Evolutionary conservation across 2,329 filamentous ascomycete species (phyloP).

Genomic region (Cladosporium sp.): DNA sequence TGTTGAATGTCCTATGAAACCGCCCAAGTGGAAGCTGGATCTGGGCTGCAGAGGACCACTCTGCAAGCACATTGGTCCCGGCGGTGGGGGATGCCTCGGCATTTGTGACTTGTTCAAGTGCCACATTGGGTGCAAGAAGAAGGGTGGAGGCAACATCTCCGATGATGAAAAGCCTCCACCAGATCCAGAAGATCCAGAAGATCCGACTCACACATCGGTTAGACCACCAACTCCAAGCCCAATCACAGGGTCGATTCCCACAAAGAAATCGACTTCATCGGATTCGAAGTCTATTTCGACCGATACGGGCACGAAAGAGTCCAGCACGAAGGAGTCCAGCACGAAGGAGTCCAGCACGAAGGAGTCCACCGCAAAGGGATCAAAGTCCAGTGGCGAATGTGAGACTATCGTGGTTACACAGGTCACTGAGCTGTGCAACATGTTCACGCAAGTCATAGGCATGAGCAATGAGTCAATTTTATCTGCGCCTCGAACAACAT

Average conservation of each 20-base stretch:
- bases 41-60: not conserved
- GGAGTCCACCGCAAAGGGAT: too few species aligned
- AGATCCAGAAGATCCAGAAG: not conserved
- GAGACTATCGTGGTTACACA: not conserved
- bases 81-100: not conserved
- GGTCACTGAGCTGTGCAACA: constrained; percentile 6
- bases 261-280: not conserved
- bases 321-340: too few species aligned
- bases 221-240: not conserved
- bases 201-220: too few species aligned
- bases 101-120: not conserved
- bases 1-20: not conserved
- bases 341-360: too few species aligned
- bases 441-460: not conserved
- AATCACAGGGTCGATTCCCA: not conserved
- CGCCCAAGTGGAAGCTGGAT: not conserved
- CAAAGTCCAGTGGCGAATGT: not conserved
- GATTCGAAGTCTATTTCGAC: not conserved
- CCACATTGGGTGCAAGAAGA: not conserved
- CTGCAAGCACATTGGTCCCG: not conserved
- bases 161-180: not conserved
- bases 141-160: not conserved
- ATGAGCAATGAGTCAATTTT: not conserved
- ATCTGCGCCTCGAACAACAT: not conserved
- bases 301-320: too few species aligned